Percentiles rank a stretch among this genome's conserved stretches.
These are phyloP conservation scores for Aspergillus proliferans DNA, from an alignment of 2,329 filamentous ascomycete species.

Conservation along the genomic window DNA sequence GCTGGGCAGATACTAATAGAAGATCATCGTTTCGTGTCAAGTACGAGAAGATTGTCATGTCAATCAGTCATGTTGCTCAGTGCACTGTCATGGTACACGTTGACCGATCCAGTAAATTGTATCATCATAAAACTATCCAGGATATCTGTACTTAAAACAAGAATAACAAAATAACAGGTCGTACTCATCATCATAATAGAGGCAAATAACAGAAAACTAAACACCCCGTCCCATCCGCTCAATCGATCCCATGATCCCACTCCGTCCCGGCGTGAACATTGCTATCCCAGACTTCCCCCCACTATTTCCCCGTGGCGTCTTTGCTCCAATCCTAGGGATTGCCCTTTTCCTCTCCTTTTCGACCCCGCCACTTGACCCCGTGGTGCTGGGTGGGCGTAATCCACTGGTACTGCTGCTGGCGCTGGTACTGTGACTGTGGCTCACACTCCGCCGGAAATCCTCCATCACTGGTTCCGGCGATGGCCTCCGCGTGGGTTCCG, in stretches of 20 bases:
- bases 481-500: constrained; percentile 3
- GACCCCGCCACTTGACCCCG: constrained; percentile 11
- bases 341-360: constrained; percentile 15
- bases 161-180: not conserved
- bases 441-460: constrained; percentile 18
- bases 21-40: no score
- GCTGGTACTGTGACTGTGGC: constrained; percentile 18
- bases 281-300: constrained; percentile 32
- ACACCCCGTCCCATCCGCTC: constrained; percentile 69
- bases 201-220: not conserved
- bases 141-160: not conserved
- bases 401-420: constrained; percentile 22
- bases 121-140: not conserved
- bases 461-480: constrained; percentile 13
- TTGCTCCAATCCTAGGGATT: constrained; percentile 25
- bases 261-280: constrained; percentile 46
- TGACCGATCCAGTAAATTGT: no score
- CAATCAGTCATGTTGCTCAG: no score
- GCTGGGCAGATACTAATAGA: no score
- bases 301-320: constrained; percentile 30
- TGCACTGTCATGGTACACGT: no score
- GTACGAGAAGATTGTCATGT: no score
- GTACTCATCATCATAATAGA: not conserved
- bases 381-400: constrained; percentile 25
- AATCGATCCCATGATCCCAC: constrained; percentile 76